These are phyloP conservation scores for Bjerkandera adusta DNA, from an alignment of 1,284 basidiomycete genomes.

Conservation along the genomic window DNA sequence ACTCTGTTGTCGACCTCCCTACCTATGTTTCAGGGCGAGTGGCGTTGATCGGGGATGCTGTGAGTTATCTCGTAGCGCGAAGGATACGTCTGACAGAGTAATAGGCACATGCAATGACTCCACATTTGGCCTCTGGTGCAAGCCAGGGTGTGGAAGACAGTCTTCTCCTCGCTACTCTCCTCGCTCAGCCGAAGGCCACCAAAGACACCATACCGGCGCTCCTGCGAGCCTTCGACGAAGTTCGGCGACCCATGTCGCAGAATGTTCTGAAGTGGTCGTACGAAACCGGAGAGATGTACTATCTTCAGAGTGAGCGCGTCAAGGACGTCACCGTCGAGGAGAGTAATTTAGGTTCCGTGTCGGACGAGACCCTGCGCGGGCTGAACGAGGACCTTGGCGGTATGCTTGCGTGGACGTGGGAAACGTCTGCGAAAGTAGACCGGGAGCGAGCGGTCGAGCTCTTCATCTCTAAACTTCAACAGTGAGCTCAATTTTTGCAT, in stretches of 20 bases:
- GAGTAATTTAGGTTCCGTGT: too few relatives aligned
- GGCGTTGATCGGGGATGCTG: constrained; percentile 36
- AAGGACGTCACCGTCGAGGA: too few relatives aligned
- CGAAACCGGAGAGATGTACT: too few relatives aligned
- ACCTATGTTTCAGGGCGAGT: constrained; percentile 27
- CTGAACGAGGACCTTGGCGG: too few relatives aligned
- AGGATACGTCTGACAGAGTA: not conserved
- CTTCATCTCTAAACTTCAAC: too few relatives aligned
- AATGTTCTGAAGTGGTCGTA: constrained; percentile 1
- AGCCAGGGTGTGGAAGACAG: constrained; percentile 17
- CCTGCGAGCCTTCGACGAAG: constrained; percentile 12
- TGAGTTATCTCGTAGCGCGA: constrained; percentile 19
- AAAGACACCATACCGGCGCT: not conserved
- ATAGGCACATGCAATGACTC: constrained; percentile 39
- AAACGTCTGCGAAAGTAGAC: too few relatives aligned
- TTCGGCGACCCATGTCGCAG: constrained; percentile 13
- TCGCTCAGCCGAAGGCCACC: constrained; percentile 2
- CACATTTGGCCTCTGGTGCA: constrained; percentile 14
- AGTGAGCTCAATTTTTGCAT: too few relatives aligned
- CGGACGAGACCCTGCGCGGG: too few relatives aligned
- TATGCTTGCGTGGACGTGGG: too few relatives aligned
- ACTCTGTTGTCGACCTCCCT: too few relatives aligned
- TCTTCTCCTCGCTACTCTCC: constrained; percentile 9
- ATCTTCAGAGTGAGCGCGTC: too few relatives aligned
- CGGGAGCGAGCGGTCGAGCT: too few relatives aligned